Conservation (phyloP, 371 early-diverging fungal species). For the Choanephora cucurbitarum region DNA sequence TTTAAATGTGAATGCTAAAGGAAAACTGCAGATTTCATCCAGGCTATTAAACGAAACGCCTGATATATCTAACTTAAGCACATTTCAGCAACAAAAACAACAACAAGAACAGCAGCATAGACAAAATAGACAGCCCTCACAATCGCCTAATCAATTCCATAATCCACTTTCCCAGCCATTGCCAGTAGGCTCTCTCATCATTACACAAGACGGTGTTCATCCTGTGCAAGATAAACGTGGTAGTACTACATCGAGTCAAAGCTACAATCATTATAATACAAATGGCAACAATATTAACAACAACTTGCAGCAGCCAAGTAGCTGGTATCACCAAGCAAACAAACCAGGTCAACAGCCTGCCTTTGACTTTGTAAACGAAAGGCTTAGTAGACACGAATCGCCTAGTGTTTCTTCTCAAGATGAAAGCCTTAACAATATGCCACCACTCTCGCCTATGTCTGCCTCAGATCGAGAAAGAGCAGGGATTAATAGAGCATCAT, state of each 20-base stretch:
- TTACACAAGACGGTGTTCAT: constrained; percentile 35
- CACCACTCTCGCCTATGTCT: constrained; percentile 12
- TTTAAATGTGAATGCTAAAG: constrained; percentile 41
- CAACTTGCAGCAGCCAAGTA: constrained; percentile 6
- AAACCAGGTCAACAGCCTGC: background rate
- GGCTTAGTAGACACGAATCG: background rate
- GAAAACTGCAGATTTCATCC: constrained; percentile 34
- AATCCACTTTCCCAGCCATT: constrained; percentile 31
- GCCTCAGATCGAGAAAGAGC: background rate
- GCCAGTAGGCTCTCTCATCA: constrained; percentile 38
- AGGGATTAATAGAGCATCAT: background rate
- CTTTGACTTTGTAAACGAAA: background rate
- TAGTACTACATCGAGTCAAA: background rate
- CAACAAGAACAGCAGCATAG: no score
- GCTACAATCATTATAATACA: constrained; percentile 9
- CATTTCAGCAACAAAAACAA: background rate
- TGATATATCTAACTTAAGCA: background rate
- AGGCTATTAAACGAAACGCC: constrained; percentile 23
- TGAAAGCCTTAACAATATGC: background rate
- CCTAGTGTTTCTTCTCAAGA: background rate
- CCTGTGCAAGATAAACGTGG: constrained; percentile 14
- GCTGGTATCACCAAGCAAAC: background rate
- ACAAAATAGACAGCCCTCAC: constrained; percentile 7
- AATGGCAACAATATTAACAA: constrained; percentile 5
- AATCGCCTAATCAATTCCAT: constrained; percentile 13